phyloP scores from a whole-genome alignment of 345 rosid genomes.

The Gossypium stocksii region DNA sequence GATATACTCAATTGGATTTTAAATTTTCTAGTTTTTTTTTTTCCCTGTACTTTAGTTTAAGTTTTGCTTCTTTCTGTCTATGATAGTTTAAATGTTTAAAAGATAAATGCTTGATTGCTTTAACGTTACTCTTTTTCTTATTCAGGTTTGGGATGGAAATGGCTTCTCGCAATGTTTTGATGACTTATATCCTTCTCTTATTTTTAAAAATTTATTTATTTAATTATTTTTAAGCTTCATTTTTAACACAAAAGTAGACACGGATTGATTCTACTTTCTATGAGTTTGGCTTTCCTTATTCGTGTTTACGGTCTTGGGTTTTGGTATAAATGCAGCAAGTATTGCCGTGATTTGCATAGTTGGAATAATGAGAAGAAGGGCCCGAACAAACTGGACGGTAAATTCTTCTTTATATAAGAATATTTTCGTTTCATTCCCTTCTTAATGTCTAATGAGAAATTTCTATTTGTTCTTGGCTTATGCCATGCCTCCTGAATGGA shows the following conservation, averaged over 20 bases:
- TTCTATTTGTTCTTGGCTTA: background rate
- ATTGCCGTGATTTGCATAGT: slow-evolving; percentile 40
- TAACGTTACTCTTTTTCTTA: background rate
- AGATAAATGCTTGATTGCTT: background rate
- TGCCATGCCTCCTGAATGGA: background rate
- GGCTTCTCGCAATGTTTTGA: slow-evolving; percentile 44
- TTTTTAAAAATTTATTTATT: background rate
- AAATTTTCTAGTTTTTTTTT: background rate
- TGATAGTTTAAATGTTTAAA: background rate
- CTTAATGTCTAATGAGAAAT: background rate
- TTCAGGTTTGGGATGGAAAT: slow-evolving; percentile 59
- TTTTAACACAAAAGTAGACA: background rate
- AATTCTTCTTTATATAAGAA: slow-evolving; percentile 6
- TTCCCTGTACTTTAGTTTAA: background rate
- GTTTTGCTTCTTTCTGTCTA: background rate
- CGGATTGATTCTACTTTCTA: background rate
- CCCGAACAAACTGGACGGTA: slow-evolving; percentile 39
- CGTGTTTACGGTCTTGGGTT: slow-evolving; percentile 50
- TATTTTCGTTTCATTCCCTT: background rate
- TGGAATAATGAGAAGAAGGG: slow-evolving; percentile 38
- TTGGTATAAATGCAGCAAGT: slow-evolving; percentile 55
- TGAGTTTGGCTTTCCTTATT: slow-evolving; percentile 35
- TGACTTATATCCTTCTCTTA: slow-evolving; percentile 51
- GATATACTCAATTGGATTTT: background rate
- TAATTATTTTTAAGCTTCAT: background rate